phyloP scores from a whole-genome alignment of 352 stramenopile species.

The Phytophthora sojae region DNA sequence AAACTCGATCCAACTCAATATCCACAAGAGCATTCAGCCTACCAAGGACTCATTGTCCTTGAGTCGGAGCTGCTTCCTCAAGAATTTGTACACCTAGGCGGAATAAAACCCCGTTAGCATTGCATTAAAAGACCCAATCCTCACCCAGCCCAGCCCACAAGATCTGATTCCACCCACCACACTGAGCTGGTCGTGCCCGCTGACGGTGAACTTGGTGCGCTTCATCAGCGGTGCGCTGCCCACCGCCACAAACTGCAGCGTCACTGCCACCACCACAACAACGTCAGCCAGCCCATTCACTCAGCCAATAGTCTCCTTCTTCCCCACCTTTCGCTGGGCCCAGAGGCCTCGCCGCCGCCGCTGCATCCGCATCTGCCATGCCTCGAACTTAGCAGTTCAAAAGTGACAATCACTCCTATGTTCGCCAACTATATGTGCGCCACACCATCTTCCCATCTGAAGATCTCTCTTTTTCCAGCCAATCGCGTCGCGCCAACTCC shows the following conservation, averaged over 20 bases:
- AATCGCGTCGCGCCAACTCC: background rate
- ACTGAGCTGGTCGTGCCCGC: constrained; percentile 74
- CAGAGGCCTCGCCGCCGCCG: constrained; percentile 16
- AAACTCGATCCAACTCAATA: background rate
- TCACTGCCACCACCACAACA: constrained; percentile 49
- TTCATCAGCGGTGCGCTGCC: constrained; percentile 88
- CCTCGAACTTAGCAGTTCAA: background rate
- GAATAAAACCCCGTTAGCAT: background rate
- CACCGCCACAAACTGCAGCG: constrained; percentile 84
- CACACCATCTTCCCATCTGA: background rate
- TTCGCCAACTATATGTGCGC: background rate
- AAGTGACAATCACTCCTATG: no score
- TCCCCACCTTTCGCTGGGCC: constrained; percentile 48
- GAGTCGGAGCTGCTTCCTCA: constrained; percentile 83
- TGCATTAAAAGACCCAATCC: background rate
- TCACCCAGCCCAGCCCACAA: background rate
- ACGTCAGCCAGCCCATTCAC: background rate
- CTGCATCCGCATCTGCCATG: background rate
- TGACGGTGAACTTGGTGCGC: constrained; percentile 89
- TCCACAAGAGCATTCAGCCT: background rate
- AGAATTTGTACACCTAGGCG: constrained; percentile 82
- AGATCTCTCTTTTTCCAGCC: background rate
- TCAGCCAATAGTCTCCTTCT: background rate
- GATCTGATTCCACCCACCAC: constrained; percentile 51
- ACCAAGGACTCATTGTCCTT: constrained; percentile 81